Conservation (phyloP, 345 rosid genomes). For the Gossypium anomalum region DNA sequence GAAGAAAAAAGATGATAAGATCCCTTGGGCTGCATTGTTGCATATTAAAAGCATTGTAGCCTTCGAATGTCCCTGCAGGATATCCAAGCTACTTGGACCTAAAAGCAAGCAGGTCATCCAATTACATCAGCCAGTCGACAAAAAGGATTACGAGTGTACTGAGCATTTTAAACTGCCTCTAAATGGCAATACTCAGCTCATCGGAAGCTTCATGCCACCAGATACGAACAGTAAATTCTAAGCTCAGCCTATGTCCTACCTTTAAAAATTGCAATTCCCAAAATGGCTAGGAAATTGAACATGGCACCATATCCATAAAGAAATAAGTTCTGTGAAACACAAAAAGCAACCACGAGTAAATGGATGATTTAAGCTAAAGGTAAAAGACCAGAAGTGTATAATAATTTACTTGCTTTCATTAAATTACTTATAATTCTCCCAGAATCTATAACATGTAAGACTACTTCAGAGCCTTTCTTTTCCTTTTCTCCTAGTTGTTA, state of each 20-base stretch:
- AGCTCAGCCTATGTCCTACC: slow-evolving; percentile 36
- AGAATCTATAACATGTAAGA: neutral
- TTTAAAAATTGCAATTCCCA: slow-evolving; percentile 60
- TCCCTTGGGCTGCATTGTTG: slow-evolving; percentile 97
- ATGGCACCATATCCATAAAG: slow-evolving; percentile 93
- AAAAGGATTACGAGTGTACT: neutral
- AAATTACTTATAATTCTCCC: neutral
- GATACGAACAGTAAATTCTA: neutral
- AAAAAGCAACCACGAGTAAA: slow-evolving; percentile 2
- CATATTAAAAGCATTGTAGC: slow-evolving; percentile 88
- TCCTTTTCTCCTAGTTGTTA: neutral
- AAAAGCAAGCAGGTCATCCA: slow-evolving; percentile 18
- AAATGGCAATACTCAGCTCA: neutral
- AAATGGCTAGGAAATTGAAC: slow-evolving; percentile 85
- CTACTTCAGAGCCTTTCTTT: neutral
- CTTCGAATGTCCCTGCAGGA: slow-evolving; percentile 83
- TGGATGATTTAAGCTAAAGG: slow-evolving; percentile 1
- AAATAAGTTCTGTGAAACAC: slow-evolving; percentile 73
- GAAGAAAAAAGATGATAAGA: slow-evolving; percentile 90
- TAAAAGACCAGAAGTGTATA: neutral
- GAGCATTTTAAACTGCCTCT: neutral
- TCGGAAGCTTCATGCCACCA: neutral
- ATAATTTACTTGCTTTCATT: neutral
- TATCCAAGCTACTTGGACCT: slow-evolving; percentile 89
- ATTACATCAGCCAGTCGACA: neutral